Evolutionary conservation across 495 filamentous ascomycete species (phyloP), one percentile per base, ranked within the genome.

Genomic region (Poronia punctata): DNA sequence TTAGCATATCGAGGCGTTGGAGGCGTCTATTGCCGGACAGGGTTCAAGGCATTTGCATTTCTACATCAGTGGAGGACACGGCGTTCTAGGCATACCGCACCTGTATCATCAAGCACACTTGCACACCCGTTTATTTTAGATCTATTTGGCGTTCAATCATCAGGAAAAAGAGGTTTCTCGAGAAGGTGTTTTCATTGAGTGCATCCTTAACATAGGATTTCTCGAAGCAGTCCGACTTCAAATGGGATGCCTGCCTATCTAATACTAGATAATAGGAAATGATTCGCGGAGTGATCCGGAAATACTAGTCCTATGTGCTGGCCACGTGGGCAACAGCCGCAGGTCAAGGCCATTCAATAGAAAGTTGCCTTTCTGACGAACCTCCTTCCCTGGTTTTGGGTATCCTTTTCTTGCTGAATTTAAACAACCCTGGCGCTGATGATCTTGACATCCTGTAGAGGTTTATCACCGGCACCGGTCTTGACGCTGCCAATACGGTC

Each of bases 401-500:
- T n/a, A n/a, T n/a, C n/a, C n/a, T n/a, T n/a, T n/a, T n/a, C 43
- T 23, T 72, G 72, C 1, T 70, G 76, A 25, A 67, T 67, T 44
- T 83, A 76, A 19, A 84, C 52, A 11, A 93, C 69, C 35, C 64
- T 73, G 7, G 87, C 86, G 45, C 64, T 76, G 14, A 83, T 60
- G 53, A 98, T 93, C 64, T 75, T 88, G 22, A 98, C 79, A 52
- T 93, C 82, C 48, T 90, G 85, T 31, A 75, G 53, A 3, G 92
- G 92, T 52, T 82, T 62, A 61, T 98, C 92, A 43, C 87, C 84
- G 12, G 52, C 54, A 12, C 78, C 87, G 2, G 87, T 95, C 71
- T 85, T 92, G 26, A 94, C 88, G 42, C 92, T 59, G 3, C 92
- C 93, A 82, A 98, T 88, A 38, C 89, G 71, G 68, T 86, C 79